phyloP scores from a whole-genome alignment of 2,329 filamentous ascomycete species.

The Trichoderma citrinoviride region DNA sequence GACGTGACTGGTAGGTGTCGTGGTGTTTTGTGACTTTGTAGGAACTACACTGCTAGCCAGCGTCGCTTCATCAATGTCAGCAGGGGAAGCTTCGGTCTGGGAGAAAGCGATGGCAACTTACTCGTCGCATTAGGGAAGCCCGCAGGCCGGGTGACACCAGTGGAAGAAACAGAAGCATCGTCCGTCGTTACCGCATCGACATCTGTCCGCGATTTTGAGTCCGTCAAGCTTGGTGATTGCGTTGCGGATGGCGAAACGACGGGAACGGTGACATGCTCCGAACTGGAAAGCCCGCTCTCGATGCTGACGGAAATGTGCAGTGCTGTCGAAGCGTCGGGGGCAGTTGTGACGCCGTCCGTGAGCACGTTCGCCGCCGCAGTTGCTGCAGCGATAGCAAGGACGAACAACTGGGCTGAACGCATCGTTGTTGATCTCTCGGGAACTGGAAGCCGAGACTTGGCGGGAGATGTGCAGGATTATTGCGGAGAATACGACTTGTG shows the following conservation, averaged over 20 bases:
- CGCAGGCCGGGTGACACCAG: slow-evolving; percentile 2
- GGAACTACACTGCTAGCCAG: slow-evolving; percentile 12
- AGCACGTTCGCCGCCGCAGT: slow-evolving; percentile 18
- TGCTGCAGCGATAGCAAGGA: slow-evolving; percentile 21
- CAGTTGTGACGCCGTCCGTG: slow-evolving; percentile 1
- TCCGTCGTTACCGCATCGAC: neutral
- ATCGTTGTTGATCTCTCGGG: slow-evolving; percentile 19
- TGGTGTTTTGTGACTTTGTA: slow-evolving; percentile 28
- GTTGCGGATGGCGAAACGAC: slow-evolving; percentile 10
- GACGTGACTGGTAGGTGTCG: slow-evolving; percentile 30
- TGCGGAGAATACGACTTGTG: slow-evolving; percentile 8
- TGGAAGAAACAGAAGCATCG: neutral
- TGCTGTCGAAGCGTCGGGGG: neutral
- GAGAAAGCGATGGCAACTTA: neutral
- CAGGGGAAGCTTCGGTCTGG: neutral
- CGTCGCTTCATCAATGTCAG: slow-evolving; percentile 15
- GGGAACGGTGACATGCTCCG: slow-evolving; percentile 2
- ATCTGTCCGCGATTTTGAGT: neutral
- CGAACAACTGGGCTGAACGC: slow-evolving; percentile 25
- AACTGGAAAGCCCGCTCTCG: neutral
- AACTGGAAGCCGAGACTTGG: slow-evolving; percentile 9
- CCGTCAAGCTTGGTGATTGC: neutral
- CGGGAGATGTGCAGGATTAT: neutral
- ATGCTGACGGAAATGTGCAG: neutral
- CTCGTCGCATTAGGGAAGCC: slow-evolving; percentile 19